Percentiles rank a stretch among this genome's conserved stretches.
Evolutionary conservation across 1,284 basidiomycete species (phyloP).

Genomic region (Cryptococcus jaspeensis): DNA sequence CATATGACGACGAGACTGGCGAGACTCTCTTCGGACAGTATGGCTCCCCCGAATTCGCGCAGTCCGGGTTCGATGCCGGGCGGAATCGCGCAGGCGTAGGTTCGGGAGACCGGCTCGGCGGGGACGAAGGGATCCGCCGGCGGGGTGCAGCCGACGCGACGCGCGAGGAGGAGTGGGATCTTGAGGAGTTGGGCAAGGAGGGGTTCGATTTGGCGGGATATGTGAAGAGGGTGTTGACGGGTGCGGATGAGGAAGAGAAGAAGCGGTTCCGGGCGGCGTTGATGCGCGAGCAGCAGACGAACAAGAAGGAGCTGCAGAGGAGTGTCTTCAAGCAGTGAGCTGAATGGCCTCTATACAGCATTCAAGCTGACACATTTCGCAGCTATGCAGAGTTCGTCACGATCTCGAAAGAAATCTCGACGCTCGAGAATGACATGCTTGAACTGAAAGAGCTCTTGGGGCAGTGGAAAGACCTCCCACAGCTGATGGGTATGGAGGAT

Average conservation of each 20-base stretch:
- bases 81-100: constrained; percentile 13
- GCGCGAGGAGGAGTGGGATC: constrained; percentile 54
- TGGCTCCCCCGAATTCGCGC: constrained; percentile 29
- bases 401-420: constrained; percentile 95
- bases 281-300: constrained; percentile 38
- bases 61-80: constrained; percentile 18
- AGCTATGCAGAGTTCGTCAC: constrained; percentile 95
- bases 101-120: constrained; percentile 7
- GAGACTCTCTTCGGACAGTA: constrained; percentile 29
- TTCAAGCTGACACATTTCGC: neutral
- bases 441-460: constrained; percentile 90
- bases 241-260: constrained; percentile 51
- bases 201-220: constrained; percentile 66
- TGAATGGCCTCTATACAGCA: neutral
- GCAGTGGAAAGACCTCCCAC: constrained; percentile 94
- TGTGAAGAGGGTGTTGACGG: constrained; percentile 42
- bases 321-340: constrained; percentile 86
- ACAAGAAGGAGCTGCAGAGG: constrained; percentile 57
- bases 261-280: constrained; percentile 47
- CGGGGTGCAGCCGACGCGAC: constrained; percentile 36
- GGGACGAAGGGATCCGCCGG: constrained; percentile 35
- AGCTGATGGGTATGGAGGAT: constrained; percentile 63
- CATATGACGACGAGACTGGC: constrained; percentile 18
- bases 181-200: constrained; percentile 67
- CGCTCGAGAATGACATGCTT: constrained; percentile 95